Percentiles rank a stretch among this genome's conserved stretches.
These are phyloP conservation scores for Fonsecaea pugnacius DNA, from an alignment of 2,329 filamentous ascomycete genomes.

Conservation along the genomic window DNA sequence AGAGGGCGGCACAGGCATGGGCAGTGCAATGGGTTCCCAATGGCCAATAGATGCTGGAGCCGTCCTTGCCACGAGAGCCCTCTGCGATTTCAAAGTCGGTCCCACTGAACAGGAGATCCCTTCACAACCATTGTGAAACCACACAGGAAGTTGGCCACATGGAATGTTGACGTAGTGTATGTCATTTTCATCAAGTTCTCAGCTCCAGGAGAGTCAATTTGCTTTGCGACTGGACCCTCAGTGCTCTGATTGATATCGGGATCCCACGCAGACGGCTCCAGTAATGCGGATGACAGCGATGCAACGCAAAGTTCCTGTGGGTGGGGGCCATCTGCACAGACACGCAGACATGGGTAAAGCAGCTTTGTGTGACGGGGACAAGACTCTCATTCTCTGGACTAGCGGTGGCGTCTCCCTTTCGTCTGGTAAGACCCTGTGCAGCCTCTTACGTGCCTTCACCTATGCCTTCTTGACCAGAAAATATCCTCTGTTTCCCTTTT, in stretches of 20 bases:
- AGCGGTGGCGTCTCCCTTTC: not conserved
- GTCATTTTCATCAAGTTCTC: not conserved
- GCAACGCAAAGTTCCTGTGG: not conserved
- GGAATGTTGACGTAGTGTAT: not conserved
- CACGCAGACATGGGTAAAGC: not conserved
- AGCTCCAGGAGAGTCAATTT: not conserved
- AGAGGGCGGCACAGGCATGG: not conserved
- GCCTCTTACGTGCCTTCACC: slow-evolving; percentile 1
- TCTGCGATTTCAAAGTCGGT: not conserved
- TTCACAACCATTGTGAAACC: not conserved
- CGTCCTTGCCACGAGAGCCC: not conserved
- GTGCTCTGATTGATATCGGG: not conserved
- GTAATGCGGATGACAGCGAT: not conserved
- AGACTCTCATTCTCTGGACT: not conserved
- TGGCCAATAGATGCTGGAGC: not conserved
- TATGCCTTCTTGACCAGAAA: not conserved
- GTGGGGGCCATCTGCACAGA: not conserved
- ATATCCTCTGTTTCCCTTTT: not conserved
- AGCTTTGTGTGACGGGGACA: not conserved
- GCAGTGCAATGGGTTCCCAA: not conserved
- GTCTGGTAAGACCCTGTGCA: not conserved
- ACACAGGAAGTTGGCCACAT: not conserved
- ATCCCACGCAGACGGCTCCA: not conserved
- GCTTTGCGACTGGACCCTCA: not conserved
- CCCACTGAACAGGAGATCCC: not conserved